Conservation (phyloP, 805 yeast genomes). For the Metschnikowia peoriensis region DNA sequence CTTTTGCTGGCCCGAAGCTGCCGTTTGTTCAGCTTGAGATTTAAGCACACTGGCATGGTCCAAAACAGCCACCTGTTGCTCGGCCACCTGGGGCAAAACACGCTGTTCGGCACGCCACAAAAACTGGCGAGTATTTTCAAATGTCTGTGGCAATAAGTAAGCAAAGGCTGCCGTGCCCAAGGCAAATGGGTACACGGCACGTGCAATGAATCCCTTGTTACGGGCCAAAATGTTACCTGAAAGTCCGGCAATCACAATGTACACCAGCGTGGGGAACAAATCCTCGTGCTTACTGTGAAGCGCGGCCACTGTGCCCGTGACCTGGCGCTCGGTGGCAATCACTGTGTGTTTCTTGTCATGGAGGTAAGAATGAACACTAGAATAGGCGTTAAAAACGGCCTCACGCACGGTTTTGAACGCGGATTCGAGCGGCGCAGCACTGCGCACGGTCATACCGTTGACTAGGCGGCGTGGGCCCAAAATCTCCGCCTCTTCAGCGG, state of each 20-base stretch:
- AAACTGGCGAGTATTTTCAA: slow-evolving; percentile 54
- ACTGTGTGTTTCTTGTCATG: slow-evolving; percentile 50
- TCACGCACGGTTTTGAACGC: slow-evolving; percentile 50
- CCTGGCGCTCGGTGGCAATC: slow-evolving; percentile 58
- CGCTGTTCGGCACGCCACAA: slow-evolving; percentile 60
- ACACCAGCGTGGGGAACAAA: slow-evolving; percentile 67
- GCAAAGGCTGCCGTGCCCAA: slow-evolving; percentile 66
- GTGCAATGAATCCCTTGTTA: slow-evolving; percentile 55
- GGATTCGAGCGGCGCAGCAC: slow-evolving; percentile 48
- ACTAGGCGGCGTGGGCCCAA: slow-evolving; percentile 49
- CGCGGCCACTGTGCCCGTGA: slow-evolving; percentile 59
- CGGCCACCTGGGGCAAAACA: slow-evolving; percentile 61
- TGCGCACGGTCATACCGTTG: slow-evolving; percentile 57
- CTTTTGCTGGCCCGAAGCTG: slow-evolving; percentile 35
- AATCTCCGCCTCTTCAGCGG: slow-evolving; percentile 39
- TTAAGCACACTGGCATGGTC: slow-evolving; percentile 31
- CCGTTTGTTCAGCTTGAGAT: slow-evolving; percentile 42
- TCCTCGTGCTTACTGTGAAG: slow-evolving; percentile 67
- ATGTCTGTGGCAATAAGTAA: slow-evolving; percentile 72
- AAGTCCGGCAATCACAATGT: slow-evolving; percentile 64
- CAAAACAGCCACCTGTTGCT: slow-evolving; percentile 54
- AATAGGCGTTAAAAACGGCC: slow-evolving; percentile 30
- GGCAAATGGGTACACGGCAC: slow-evolving; percentile 53
- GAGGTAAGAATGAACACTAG: slow-evolving; percentile 30
- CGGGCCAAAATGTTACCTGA: slow-evolving; percentile 75